phyloP scores from a whole-genome alignment of 352 stramenopile species.

The Phytophthora niederhauseri region DNA sequence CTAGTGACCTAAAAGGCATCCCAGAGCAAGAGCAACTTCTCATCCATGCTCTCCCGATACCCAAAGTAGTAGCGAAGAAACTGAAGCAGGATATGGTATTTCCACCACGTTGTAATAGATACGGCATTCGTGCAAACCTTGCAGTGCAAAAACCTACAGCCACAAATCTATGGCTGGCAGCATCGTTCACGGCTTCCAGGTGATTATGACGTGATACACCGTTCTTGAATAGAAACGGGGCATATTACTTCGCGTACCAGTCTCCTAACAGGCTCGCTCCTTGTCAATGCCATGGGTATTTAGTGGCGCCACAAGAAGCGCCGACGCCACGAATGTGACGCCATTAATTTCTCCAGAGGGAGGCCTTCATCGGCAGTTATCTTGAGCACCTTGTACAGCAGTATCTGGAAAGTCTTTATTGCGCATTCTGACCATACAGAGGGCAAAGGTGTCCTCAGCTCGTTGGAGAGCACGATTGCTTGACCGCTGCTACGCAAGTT shows the following conservation, averaged over 20 bases:
- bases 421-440: constrained; percentile 7
- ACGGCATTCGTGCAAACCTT: neutral
- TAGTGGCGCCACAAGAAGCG: constrained; percentile 9
- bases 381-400: constrained; percentile 5
- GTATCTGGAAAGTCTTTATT: constrained; percentile 13
- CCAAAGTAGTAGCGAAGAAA: constrained; percentile 6
- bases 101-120: constrained; percentile 10
- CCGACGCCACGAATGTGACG: constrained; percentile 8
- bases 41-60: neutral
- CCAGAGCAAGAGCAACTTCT: constrained; percentile 2
- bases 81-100: neutral
- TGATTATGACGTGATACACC: neutral
- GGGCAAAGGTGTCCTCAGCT: constrained; percentile 3
- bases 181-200: neutral
- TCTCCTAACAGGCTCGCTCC: constrained; percentile 1
- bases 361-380: constrained; percentile 14
- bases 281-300: constrained; percentile 9
- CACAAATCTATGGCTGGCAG: neutral
- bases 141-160: constrained; percentile 8
- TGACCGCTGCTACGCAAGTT: constrained; percentile 3
- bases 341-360: neutral
- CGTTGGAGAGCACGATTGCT: constrained; percentile 7
- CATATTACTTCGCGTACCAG: constrained; percentile 6
- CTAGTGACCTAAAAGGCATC: constrained; percentile 11
- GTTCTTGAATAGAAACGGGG: constrained; percentile 6